Evolutionary conservation across 1,139 yeast genomes (phyloP).

Genomic region (Diutina siamensis): DNA sequence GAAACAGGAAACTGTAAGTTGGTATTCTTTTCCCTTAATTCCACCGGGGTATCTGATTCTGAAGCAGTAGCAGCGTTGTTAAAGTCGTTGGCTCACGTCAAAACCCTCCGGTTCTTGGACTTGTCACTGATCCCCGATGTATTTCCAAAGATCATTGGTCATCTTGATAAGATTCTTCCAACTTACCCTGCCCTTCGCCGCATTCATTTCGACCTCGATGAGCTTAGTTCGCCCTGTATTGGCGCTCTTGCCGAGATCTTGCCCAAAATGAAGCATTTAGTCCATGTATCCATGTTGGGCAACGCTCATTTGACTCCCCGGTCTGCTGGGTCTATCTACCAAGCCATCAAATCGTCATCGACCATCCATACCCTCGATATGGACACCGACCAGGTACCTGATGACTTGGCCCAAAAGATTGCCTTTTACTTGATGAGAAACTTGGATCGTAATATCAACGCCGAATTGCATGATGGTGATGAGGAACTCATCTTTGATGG

Average conservation of each 20-base stretch:
- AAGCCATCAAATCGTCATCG: constrained; percentile 54
- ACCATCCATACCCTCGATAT: constrained; percentile 62
- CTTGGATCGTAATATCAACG: constrained; percentile 52
- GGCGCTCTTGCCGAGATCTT: constrained; percentile 60
- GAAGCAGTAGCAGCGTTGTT: constrained; percentile 45
- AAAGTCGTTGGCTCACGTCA: constrained; percentile 37
- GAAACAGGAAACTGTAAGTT: constrained; percentile 23
- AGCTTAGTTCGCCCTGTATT: constrained; percentile 49
- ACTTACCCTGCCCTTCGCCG: constrained; percentile 52
- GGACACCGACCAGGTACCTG: constrained; percentile 58
- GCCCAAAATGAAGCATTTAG: constrained; percentile 54
- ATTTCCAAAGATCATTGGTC: constrained; percentile 61
- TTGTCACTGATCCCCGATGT: constrained; percentile 61
- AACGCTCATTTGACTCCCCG: constrained; percentile 43
- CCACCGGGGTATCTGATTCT: constrained; percentile 46
- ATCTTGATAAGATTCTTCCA: constrained; percentile 54
- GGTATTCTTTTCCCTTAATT: constrained; percentile 57
- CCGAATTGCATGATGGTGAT: constrained; percentile 20
- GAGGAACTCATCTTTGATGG: constrained; percentile 40
- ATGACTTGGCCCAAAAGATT: constrained; percentile 62
- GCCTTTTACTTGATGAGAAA: constrained; percentile 77
- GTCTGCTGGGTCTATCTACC: constrained; percentile 57
- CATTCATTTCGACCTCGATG: constrained; percentile 68
- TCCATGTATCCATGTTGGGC: constrained; percentile 69
- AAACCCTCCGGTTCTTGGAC: constrained; percentile 61